A percentile compares a stretch with the other conserved stretches of the same genome.
Evolutionary conservation across 352 stramenopile species (phyloP).

Genomic region (Thraustochytrium sp.): DNA sequence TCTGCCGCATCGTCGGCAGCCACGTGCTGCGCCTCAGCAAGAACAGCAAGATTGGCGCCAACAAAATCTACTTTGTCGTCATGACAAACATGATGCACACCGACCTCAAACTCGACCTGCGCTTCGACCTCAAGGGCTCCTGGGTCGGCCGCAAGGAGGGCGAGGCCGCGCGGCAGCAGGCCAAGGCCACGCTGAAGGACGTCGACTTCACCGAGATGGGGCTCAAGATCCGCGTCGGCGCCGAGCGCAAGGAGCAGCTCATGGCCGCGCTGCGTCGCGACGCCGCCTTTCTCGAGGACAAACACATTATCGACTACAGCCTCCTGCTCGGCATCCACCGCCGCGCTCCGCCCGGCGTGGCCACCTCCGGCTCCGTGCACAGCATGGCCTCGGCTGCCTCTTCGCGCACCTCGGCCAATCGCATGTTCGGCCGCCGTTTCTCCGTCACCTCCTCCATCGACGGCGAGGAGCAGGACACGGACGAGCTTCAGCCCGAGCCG

Average conservation of each 20-base stretch:
- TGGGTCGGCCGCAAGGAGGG: slow-evolving; percentile 66
- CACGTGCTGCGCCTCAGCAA: slow-evolving; percentile 71
- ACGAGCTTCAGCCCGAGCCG: neutral
- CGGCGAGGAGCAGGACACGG: neutral
- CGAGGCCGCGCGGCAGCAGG: slow-evolving; percentile 35
- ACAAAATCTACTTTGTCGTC: slow-evolving; percentile 87
- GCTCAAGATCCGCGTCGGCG: slow-evolving; percentile 67
- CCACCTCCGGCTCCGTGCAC: neutral
- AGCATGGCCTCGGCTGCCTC: neutral
- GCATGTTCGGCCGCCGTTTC: slow-evolving; percentile 55
- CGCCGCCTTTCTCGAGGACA: slow-evolving; percentile 76
- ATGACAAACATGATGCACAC: slow-evolving; percentile 96
- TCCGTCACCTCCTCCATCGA: slow-evolving; percentile 72
- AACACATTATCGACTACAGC: slow-evolving; percentile 88
- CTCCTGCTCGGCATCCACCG: slow-evolving; percentile 37
- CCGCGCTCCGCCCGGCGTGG: neutral
- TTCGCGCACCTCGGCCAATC: slow-evolving; percentile 46
- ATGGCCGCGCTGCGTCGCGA: slow-evolving; percentile 68
- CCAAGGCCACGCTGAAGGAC: slow-evolving; percentile 69
- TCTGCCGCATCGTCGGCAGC: slow-evolving; percentile 94
- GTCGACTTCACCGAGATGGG: slow-evolving; percentile 74
- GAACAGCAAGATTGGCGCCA: slow-evolving; percentile 79
- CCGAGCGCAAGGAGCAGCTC: slow-evolving; percentile 61
- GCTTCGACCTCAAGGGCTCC: slow-evolving; percentile 79
- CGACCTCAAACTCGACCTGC: slow-evolving; percentile 79